Evolutionary conservation across 148 eudicot genomes (phyloP).

Genomic region (Camellia granthamiana): DNA sequence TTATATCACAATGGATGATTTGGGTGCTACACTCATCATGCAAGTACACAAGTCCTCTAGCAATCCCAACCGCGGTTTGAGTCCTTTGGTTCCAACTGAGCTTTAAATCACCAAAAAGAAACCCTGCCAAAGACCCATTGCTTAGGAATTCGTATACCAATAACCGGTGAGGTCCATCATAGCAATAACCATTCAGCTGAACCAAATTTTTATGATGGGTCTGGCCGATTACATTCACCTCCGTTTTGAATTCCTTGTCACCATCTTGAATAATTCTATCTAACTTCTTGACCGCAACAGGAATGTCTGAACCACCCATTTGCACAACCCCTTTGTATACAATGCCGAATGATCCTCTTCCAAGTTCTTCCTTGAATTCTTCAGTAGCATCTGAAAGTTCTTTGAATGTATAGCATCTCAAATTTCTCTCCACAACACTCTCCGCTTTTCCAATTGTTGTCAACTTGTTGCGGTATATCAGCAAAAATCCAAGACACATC

Average conservation of each 20-base stretch:
- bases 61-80: conserved; percentile 19
- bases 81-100: conserved; percentile 29
- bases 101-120: conserved; percentile 20
- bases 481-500: not conserved
- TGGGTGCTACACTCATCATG: conserved; percentile 37
- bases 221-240: conserved; percentile 30
- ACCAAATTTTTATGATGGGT: conserved; percentile 35
- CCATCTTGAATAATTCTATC: not conserved
- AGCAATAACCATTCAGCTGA: conserved; percentile 28
- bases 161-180: conserved; percentile 28
- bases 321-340: too few relatives aligned
- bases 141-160: conserved; percentile 33
- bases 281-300: too few relatives aligned
- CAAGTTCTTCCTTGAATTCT: too few relatives aligned
- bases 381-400: too few relatives aligned
- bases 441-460: not conserved
- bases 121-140: conserved; percentile 29
- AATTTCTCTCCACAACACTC: not conserved
- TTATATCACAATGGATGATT: conserved; percentile 42
- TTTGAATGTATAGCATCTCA: too few relatives aligned
- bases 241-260: conserved; percentile 29
- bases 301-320: too few relatives aligned
- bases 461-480: not conserved
- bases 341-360: too few relatives aligned
- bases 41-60: conserved; percentile 30